Percentiles rank a stretch among this genome's conserved stretches.
These are phyloP conservation scores for Neurospora tetraspora DNA, from an alignment of 495 filamentous ascomycete species.

Conservation along the genomic window DNA sequence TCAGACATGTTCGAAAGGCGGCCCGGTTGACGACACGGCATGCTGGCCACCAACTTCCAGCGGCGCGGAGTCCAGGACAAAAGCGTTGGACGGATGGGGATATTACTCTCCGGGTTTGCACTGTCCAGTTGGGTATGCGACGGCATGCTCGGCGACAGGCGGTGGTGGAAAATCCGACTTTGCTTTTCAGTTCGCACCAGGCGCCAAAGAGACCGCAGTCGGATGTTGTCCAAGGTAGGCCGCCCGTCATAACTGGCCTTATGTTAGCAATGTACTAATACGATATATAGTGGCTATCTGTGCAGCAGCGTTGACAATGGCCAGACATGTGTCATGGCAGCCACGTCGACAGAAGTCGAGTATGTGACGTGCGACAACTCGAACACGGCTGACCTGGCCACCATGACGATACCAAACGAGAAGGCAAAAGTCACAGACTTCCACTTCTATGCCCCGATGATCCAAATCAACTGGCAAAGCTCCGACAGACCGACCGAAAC, in stretches of 20 bases:
- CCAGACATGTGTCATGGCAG: constrained; percentile 21
- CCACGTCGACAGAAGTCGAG: constrained; percentile 16
- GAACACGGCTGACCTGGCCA: constrained; percentile 7
- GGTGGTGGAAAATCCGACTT: constrained; percentile 16
- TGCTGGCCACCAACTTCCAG: constrained; percentile 23
- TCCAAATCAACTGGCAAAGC: constrained; percentile 28
- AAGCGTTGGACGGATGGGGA: constrained; percentile 19
- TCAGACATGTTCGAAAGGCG: constrained; percentile 13
- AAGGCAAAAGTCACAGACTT: constrained; percentile 16
- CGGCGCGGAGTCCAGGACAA: constrained; percentile 8
- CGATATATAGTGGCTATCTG: constrained; percentile 16
- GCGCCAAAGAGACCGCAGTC: constrained; percentile 23
- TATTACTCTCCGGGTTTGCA: constrained; percentile 26
- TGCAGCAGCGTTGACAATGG: constrained; percentile 24
- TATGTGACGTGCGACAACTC: constrained; percentile 20
- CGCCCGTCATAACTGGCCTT: not conserved
- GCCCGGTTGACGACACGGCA: constrained; percentile 14
- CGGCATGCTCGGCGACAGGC: constrained; percentile 25
- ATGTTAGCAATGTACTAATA: constrained; percentile 1
- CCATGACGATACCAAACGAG: constrained; percentile 13
- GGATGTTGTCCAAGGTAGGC: constrained; percentile 28
- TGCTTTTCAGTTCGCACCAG: constrained; percentile 23
- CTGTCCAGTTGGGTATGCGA: constrained; percentile 24
- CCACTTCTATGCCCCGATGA: constrained; percentile 23
- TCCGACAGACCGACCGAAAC: constrained; percentile 11